These are phyloP conservation scores for Cercophora newfieldiana DNA, from an alignment of 495 filamentous ascomycete genomes.

Conservation along the genomic window DNA sequence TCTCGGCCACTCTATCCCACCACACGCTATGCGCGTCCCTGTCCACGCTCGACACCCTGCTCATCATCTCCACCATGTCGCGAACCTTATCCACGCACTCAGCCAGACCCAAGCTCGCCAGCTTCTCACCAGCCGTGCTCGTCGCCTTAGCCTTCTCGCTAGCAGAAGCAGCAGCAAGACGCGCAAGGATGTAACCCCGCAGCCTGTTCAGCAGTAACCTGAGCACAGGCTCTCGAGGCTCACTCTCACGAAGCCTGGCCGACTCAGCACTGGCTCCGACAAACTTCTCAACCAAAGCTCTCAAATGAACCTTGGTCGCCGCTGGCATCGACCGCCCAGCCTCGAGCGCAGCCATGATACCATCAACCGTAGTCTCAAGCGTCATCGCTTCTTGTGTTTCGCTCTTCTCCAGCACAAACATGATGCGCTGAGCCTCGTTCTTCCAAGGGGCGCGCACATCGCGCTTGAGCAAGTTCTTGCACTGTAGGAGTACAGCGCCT, in stretches of 20 bases:
- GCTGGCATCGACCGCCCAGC: conserved; percentile 77
- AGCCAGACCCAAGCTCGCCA: conserved; percentile 76
- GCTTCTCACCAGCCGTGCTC: conserved; percentile 76
- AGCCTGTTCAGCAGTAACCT: conserved; percentile 76
- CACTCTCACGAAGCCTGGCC: conserved; percentile 31
- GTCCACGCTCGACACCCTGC: conserved; percentile 74
- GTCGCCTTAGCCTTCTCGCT: conserved; percentile 80
- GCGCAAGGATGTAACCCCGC: conserved; percentile 69
- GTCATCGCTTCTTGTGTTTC: conserved; percentile 50
- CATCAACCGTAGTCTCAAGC: conserved; percentile 55
- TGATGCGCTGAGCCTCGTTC: conserved; percentile 75
- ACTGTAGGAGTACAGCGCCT: conserved; percentile 79
- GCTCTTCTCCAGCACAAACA: conserved; percentile 49
- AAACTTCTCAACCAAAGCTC: conserved; percentile 52
- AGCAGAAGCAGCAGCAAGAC: conserved; percentile 73
- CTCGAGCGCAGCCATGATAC: conserved; percentile 77
- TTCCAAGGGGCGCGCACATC: conserved; percentile 91
- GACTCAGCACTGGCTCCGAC: conserved; percentile 44
- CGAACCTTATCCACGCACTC: conserved; percentile 90
- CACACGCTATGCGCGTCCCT: conserved; percentile 73
- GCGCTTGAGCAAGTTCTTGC: conserved; percentile 92
- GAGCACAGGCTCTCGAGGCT: conserved; percentile 78
- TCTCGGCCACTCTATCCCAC: conserved; percentile 70
- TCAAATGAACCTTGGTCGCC: conserved; percentile 59
- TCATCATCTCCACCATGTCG: conserved; percentile 75